Percentiles rank a stretch among this genome's conserved stretches.
Conservation (phyloP, 163 green algal species). For the Coccomyxa subellipsoidea region DNA sequence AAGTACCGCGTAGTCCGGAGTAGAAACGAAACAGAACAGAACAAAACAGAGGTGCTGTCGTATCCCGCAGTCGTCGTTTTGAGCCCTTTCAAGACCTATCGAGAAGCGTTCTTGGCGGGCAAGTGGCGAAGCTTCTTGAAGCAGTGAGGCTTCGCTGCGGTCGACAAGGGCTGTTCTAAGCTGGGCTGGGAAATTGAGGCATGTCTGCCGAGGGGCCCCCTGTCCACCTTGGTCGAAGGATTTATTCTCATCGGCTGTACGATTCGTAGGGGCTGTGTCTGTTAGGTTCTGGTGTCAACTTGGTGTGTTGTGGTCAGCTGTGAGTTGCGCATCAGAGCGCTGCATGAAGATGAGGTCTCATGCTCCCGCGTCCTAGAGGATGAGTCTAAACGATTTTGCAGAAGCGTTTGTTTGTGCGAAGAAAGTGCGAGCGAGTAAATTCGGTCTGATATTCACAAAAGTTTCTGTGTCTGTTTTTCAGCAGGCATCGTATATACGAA, state of each 20-base stretch:
- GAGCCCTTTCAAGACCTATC: not conserved
- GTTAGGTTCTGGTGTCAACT: not conserved
- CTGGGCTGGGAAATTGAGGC: not conserved
- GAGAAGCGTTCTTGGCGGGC: not conserved
- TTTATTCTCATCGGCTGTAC: not conserved
- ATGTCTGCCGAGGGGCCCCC: not conserved
- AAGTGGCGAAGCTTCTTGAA: not conserved
- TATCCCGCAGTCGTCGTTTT: not conserved
- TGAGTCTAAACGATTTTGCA: too few relatives aligned
- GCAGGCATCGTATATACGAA: too few relatives aligned
- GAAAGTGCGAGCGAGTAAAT: too few relatives aligned
- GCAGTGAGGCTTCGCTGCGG: not conserved
- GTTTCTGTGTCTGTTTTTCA: not conserved
- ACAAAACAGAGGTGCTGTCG: not conserved
- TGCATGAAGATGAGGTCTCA: not conserved
- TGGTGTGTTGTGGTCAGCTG: not conserved
- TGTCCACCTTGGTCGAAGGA: not conserved
- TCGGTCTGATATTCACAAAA: not conserved
- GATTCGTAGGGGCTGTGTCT: not conserved
- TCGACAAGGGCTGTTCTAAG: not conserved
- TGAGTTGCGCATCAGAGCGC: not conserved
- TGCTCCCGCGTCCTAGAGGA: too few relatives aligned
- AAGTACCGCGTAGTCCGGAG: too few relatives aligned
- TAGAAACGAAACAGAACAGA: not conserved
- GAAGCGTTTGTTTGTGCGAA: too few relatives aligned